Evolutionary conservation across 2,329 filamentous ascomycete genomes (phyloP).

Genomic region (Incumbomyces lentus): DNA sequence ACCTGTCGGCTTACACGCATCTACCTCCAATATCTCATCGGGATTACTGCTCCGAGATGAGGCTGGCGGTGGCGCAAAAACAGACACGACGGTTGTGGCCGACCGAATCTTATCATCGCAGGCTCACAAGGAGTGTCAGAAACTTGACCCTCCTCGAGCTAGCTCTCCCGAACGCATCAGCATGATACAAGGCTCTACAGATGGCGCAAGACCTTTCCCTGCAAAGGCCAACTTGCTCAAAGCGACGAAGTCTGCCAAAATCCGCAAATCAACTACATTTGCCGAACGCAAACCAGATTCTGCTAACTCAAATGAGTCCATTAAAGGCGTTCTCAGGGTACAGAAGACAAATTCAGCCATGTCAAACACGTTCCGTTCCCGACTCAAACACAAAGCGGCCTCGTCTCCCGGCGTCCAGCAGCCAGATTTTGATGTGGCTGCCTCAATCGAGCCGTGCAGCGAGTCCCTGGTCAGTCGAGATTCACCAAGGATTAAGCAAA

Average conservation of each 20-base stretch:
- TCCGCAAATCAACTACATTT: slow-evolving; percentile 19
- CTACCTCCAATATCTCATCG: neutral
- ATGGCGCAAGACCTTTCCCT: too few relatives aligned
- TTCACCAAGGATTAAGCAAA: neutral
- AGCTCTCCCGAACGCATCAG: neutral
- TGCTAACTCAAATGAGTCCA: slow-evolving; percentile 6
- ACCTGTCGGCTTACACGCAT: neutral
- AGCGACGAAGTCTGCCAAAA: slow-evolving; percentile 7
- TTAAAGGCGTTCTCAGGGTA: slow-evolving; percentile 17
- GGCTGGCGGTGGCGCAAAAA: too few relatives aligned
- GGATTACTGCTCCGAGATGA: neutral
- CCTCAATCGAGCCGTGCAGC: neutral
- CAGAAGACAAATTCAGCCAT: slow-evolving; percentile 9
- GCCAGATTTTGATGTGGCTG: slow-evolving; percentile 5
- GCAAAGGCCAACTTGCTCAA: too few relatives aligned
- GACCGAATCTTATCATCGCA: too few relatives aligned
- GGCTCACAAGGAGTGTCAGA: too few relatives aligned
- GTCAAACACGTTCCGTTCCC: too few relatives aligned
- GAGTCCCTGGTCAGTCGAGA: neutral
- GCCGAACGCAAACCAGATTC: neutral
- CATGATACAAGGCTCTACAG: neutral
- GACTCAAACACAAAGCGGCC: neutral
- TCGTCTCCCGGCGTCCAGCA: slow-evolving; percentile 1
- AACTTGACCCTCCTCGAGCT: too few relatives aligned
- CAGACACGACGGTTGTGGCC: too few relatives aligned